These are phyloP conservation scores for Scheffersomyces illinoinensis DNA, from an alignment of 1,139 yeast genomes.

Conservation along the genomic window DNA sequence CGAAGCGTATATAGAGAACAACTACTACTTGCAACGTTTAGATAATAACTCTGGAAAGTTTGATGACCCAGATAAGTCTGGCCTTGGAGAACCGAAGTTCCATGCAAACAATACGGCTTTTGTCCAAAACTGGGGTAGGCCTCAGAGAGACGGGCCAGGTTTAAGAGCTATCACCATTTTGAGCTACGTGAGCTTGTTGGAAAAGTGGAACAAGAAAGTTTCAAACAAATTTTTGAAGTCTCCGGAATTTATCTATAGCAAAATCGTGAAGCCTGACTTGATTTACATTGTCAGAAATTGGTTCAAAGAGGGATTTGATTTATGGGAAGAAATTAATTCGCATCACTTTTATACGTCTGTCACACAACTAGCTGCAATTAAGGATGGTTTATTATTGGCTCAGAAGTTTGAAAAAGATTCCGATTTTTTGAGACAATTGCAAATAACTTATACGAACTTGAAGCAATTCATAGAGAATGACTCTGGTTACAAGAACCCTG, in stretches of 20 bases:
- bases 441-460: constrained; percentile 22
- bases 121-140: constrained; percentile 81
- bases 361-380: constrained; percentile 70
- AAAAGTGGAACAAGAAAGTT: constrained; percentile 27
- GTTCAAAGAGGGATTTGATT: constrained; percentile 70
- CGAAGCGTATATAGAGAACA: constrained; percentile 62
- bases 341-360: constrained; percentile 77
- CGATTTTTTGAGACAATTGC: constrained; percentile 20
- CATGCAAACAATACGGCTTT: constrained; percentile 64
- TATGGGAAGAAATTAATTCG: constrained; percentile 89
- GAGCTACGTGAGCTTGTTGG: constrained; percentile 51
- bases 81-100: constrained; percentile 91
- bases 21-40: constrained; percentile 60
- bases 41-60: constrained; percentile 71
- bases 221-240: constrained; percentile 23
- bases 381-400: constrained; percentile 56
- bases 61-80: constrained; percentile 39
- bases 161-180: constrained; percentile 67
- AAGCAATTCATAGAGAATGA: constrained; percentile 38
- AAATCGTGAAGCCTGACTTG: constrained; percentile 71
- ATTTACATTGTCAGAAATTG: constrained; percentile 64
- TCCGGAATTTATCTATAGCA: constrained; percentile 41
- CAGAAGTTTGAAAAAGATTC: constrained; percentile 30
- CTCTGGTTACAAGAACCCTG: constrained; percentile 45
- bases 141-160: constrained; percentile 95